Evolutionary conservation across 495 filamentous ascomycete species (phyloP), one percentile per base, ranked within the genome.

Genomic region (Aspergillus panamensis): DNA sequence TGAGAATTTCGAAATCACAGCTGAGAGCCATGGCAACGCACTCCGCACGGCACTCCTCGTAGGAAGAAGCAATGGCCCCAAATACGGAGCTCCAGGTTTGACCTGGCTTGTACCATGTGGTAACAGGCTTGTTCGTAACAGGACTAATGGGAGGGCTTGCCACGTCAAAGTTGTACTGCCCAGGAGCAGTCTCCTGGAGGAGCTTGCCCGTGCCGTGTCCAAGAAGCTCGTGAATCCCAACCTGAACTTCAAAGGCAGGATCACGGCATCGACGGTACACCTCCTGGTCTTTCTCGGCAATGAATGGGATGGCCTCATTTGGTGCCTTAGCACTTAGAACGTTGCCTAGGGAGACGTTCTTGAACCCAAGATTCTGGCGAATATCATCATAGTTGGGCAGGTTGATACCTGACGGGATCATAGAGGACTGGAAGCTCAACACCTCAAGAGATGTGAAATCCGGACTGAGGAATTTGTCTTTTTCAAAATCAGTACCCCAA

Each of bases 191-290:
- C 68, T 97, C 93, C 70, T 96, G 92, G 3, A 98, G 80, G 1
- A 97, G 81, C 71, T 98, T 98, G 20, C 94, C 93, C 32, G 93
- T 96, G 8, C 94, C 94, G 63, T 98, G 94, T 56, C 93, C 94
- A 8, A 96, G 89, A 31, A 97, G 85, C 67, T 98, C 94, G 73
- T 98, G 94, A 21, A 97, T 84, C 12, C 91, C 93, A 16, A 97
- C 92, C 71, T 96, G 91, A 8, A 97, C 90, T 68, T 97, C 93
- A 64, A 97, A 97, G 2, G 94, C 87, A 2, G 83, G 79, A 65
- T 96, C 91, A 7, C 88, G 87, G 70, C 88, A 90, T 55, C 83
- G 82, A 53, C 88, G 82, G 66, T 86, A 97, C n/a, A 95, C 66
- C 6, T 82, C 81, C 20, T 92, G 77, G 62, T 96, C 92, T 4